A percentile compares a stretch with the other conserved stretches of the same genome.
Evolutionary conservation across 2,329 filamentous ascomycete species (phyloP).

Genomic region (Diaporthe australafricana): DNA sequence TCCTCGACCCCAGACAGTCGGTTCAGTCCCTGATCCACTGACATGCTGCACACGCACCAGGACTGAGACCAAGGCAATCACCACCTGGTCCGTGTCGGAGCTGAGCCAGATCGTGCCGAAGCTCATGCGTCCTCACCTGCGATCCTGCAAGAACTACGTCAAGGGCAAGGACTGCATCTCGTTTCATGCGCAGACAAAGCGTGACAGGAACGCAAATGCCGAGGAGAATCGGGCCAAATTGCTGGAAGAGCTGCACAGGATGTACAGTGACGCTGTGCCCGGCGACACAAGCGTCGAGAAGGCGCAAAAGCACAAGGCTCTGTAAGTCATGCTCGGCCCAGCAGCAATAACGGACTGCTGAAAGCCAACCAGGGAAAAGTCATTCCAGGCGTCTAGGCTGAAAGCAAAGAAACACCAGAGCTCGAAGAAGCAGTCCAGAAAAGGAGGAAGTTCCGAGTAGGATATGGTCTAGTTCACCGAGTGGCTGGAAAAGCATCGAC

Average conservation of each 20-base stretch:
- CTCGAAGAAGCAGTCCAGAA: constrained; percentile 55
- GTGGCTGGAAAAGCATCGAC: no score
- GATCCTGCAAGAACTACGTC: constrained; percentile 66
- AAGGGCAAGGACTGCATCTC: constrained; percentile 62
- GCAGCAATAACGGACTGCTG: constrained; percentile 35
- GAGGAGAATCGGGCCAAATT: constrained; percentile 64
- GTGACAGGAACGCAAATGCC: constrained; percentile 63
- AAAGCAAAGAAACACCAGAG: constrained; percentile 61
- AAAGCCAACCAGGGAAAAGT: constrained; percentile 54
- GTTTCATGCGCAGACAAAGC: constrained; percentile 66
- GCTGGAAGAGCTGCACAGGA: constrained; percentile 57
- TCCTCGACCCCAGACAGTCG: background rate
- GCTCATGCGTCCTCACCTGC: constrained; percentile 58
- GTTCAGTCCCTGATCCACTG: background rate
- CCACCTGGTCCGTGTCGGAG: constrained; percentile 61
- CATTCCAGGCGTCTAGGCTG: constrained; percentile 58
- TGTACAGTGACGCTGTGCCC: constrained; percentile 61
- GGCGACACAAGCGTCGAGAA: constrained; percentile 59
- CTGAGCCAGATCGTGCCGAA: constrained; percentile 59
- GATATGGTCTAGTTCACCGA: background rate
- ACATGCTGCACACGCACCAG: constrained; percentile 47
- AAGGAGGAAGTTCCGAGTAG: constrained; percentile 25
- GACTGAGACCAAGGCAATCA: constrained; percentile 70
- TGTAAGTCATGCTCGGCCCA: constrained; percentile 51
- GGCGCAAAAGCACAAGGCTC: constrained; percentile 59